Base-by-base conservation (phyloP, 495 filamentous ascomycete species). In the Aspergillus panamensis region DNA sequence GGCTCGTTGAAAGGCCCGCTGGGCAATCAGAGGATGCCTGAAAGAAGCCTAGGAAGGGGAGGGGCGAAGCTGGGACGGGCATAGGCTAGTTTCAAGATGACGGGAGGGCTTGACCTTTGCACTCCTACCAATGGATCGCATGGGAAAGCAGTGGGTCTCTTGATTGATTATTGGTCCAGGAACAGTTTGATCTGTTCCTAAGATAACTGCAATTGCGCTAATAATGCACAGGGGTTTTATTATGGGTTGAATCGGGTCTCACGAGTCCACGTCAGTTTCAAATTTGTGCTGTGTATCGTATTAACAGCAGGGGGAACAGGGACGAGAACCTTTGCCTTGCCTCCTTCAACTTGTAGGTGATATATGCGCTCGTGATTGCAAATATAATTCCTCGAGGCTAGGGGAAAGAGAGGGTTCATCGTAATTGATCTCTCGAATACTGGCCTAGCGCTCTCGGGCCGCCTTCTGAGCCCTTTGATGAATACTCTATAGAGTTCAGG, bases 191-290 rank as follows among this genome's bases (percentile, higher is more conserved):
- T 47, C 48, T 48, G 59, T 58, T 53, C 39, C 54, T 54, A 20
- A 53, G 59, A 57, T 62, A 62, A 62, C 30, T 58, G 49, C 17
- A 47, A 33, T 43, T 48, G 47, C 48, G 55, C 47, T 57, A 57
- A 57, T 50, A 57, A 57, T 50, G 45, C 55, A 51, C 53, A 61
- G 59, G 59, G 54, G 59, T 57, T 57, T 48, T 45, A 56, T 61
- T 53, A 42, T 51, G 42, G 30, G 35, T 60, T 55, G 51, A 35
- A 35, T 55, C 47, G 48, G 47, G 53, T 58, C 54, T 33, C 50
- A 62, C 44, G 43, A 61, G 59, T 62, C 55, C 60, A 54, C 60
- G 55, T 62, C 60, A 58, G 55, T 58, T 62, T 62, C 60, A 62
- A 55, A 44, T 39, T 54, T 57, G 44, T 57, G 48, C 51, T 48